Conservation (phyloP, 1,139 yeast species). For the Kazachstania sp. region DNA sequence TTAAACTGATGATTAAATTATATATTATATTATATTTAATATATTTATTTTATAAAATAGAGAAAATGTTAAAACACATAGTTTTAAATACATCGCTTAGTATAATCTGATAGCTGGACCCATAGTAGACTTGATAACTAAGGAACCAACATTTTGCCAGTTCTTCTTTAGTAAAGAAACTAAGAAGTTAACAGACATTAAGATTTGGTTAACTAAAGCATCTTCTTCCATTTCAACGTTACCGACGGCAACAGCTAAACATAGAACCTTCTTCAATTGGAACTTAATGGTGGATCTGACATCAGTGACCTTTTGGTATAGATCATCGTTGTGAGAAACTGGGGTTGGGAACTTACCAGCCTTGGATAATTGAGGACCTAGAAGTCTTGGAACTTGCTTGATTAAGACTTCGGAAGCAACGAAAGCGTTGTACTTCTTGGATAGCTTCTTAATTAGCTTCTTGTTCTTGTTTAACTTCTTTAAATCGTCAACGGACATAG, state of each 20-base stretch:
- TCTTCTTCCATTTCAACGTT: constrained; percentile 99
- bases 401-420: constrained; percentile 98
- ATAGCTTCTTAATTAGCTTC: constrained; percentile 98
- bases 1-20: background rate
- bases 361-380: constrained; percentile 99
- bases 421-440: constrained; percentile 99
- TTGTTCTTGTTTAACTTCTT: constrained; percentile 99
- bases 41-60: background rate
- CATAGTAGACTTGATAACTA: constrained; percentile 99
- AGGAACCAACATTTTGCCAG: constrained; percentile 99
- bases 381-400: constrained; percentile 99
- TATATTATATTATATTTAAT: constrained; percentile 1
- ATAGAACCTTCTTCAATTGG: constrained; percentile 96
- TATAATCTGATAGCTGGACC: constrained; percentile 99
- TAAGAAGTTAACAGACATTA: constrained; percentile 98
- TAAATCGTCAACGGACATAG: constrained; percentile 99
- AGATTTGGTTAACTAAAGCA: constrained; percentile 91
- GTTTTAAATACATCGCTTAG: constrained; percentile 39
- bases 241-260: constrained; percentile 95
- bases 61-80: constrained; percentile 2
- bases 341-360: constrained; percentile 99
- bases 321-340: constrained; percentile 98
- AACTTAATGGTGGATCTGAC: constrained; percentile 99
- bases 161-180: constrained; percentile 99
- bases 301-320: constrained; percentile 90